Conservation (phyloP, 2,329 filamentous ascomycete genomes). For the Fusarium sp. region DNA sequence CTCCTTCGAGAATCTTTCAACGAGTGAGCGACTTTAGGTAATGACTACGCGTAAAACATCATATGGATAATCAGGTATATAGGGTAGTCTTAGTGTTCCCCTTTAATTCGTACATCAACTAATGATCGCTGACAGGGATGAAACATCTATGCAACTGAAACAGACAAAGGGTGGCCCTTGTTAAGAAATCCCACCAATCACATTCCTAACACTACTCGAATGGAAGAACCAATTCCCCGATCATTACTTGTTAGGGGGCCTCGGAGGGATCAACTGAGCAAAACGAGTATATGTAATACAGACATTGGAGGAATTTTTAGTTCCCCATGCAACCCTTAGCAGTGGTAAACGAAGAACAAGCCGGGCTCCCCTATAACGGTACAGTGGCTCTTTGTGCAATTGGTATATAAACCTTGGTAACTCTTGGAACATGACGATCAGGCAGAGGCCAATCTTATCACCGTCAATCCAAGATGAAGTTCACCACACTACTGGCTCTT, state of each 20-base stretch:
- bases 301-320: neutral
- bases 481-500: neutral
- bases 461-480: neutral
- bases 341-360: neutral
- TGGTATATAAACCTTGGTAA: neutral
- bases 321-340: neutral
- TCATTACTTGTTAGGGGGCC: neutral
- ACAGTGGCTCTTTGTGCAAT: neutral
- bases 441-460: neutral
- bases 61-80: neutral
- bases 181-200: neutral
- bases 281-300: neutral
- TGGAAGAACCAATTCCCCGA: neutral
- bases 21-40: no score
- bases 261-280: accelerated
- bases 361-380: neutral
- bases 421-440: neutral
- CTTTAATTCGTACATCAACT: neutral
- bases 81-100: neutral
- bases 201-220: neutral
- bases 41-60: neutral
- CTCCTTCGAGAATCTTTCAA: no score
- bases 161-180: neutral
- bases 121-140: neutral
- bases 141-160: neutral